A percentile compares a stretch with the other conserved stretches of the same genome.
Conservation (phyloP, 106 monocot genomes). For the Cymbidium sinense region DNA sequence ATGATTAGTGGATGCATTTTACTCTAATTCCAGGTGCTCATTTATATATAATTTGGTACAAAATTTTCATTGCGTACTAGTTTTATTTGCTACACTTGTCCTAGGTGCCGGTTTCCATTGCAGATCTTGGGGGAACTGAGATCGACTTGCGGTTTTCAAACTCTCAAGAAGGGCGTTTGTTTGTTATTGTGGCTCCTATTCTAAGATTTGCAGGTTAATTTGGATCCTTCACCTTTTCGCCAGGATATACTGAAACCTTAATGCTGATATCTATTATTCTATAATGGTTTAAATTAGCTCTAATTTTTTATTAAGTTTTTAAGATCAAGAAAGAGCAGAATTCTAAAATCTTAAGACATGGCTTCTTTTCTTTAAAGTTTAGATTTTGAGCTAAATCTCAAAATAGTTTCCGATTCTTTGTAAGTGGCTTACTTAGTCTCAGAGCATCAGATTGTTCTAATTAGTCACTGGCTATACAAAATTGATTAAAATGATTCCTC, state of each 20-base stretch:
- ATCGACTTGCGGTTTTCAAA: conserved; percentile 86
- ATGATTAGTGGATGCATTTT: too few relatives aligned
- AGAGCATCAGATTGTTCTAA: too few relatives aligned
- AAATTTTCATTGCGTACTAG: background rate
- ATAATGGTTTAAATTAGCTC: too few relatives aligned
- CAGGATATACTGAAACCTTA: background rate
- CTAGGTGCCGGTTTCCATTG: conserved; percentile 96
- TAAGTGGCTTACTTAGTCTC: too few relatives aligned
- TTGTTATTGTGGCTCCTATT: conserved; percentile 92
- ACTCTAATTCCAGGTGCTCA: background rate
- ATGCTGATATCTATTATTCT: background rate
- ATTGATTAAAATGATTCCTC: too few relatives aligned
- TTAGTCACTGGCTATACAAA: too few relatives aligned
- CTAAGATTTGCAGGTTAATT: conserved; percentile 73
- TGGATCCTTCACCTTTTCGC: background rate
- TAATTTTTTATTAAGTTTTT: too few relatives aligned
- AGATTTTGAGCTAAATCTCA: too few relatives aligned
- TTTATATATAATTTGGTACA: background rate
- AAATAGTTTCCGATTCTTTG: too few relatives aligned
- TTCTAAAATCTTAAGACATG: too few relatives aligned
- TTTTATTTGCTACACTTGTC: background rate
- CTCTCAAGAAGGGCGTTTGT: conserved; percentile 74
- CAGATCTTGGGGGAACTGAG: conserved; percentile 97
- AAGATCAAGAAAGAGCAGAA: too few relatives aligned
- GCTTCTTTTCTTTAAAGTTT: too few relatives aligned